phyloP scores from a whole-genome alignment of 371 early-diverging fungal species.

The Dichotomocladium elegans region DNA sequence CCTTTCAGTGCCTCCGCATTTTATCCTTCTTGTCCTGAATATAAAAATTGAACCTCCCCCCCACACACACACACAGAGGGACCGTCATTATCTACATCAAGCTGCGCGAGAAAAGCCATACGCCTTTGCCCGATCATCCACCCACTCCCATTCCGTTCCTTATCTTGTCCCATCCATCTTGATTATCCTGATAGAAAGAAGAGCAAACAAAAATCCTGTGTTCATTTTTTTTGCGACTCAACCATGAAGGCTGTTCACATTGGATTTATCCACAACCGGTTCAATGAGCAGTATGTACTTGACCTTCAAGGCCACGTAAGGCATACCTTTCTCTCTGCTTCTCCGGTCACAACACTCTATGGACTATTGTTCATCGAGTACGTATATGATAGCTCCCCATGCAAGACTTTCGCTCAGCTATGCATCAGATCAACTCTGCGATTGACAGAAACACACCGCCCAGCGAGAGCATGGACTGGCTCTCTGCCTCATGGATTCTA shows the following conservation, averaged over 20 bases:
- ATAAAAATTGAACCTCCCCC: too few species aligned
- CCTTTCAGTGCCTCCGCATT: too few species aligned
- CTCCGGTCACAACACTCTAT: neutral
- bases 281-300: constrained; percentile 46
- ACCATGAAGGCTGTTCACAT: constrained; percentile 36
- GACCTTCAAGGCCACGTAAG: constrained; percentile 43
- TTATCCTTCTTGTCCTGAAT: too few species aligned
- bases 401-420: constrained; percentile 22
- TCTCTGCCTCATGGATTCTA: neutral
- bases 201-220: too few species aligned
- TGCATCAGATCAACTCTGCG: constrained; percentile 26
- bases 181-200: too few species aligned
- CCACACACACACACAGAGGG: too few species aligned
- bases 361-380: neutral
- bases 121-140: too few species aligned
- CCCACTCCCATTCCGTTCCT: too few species aligned
- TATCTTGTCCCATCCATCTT: too few species aligned
- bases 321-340: neutral
- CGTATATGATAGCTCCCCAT: constrained; percentile 14
- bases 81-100: too few species aligned
- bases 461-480: neutral
- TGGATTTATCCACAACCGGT: constrained; percentile 23
- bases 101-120: too few species aligned
- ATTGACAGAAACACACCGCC: constrained; percentile 19
- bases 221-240: too few species aligned